Evolutionary conservation across 139 green algal genomes (phyloP), one percentile per base, ranked within the genome.

Genomic region (Picochlorum sp.): DNA sequence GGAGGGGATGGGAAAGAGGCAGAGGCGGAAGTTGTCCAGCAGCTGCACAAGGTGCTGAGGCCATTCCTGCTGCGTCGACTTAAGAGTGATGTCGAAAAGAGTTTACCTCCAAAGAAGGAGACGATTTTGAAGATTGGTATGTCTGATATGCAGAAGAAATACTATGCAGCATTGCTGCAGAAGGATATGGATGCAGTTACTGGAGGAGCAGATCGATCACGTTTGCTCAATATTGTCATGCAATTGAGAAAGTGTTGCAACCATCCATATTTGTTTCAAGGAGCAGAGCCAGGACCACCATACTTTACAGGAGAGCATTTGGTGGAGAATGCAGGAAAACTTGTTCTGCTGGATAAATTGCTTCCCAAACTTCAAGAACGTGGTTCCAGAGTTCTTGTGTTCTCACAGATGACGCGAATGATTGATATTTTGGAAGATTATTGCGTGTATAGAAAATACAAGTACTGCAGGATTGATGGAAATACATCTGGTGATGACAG

Each of bases 161-260:
- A 82, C 60, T 95, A 97, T 69, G 84, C 87, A 2, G 82, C 82
- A 14, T 83, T 98, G 72, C 84, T 98, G 51, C 88, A 98, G 74
- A 97, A 96, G 79, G 92, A 95, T 74, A 84, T 97, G 9, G 87
- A 91, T 34, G 81, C 89, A 6, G 75, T 92, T 49, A 86, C 84
- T 44, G 86, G 87, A 59, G 84, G 81, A 56, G 80, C 87, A 6
- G 92, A 97, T 66, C 80, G 89, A 65, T 90, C 81, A 30, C 85
- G 90, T 56, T 87, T 98, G 69, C 85, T 98, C 58, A 99, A 99
- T 80, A 95, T 99, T 37, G 92, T 97, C 38, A 98, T 98, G 91
- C 90, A 98, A 85, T 80, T 98, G 79, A 84, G 91, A 68, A 98
- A 97, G 81, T 97, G 91, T 80, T 98, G 92, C 85, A 98, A 98